Conservation (phyloP, 169 alveolate genomes). For the Plasmodium cynomolgi region DNA sequence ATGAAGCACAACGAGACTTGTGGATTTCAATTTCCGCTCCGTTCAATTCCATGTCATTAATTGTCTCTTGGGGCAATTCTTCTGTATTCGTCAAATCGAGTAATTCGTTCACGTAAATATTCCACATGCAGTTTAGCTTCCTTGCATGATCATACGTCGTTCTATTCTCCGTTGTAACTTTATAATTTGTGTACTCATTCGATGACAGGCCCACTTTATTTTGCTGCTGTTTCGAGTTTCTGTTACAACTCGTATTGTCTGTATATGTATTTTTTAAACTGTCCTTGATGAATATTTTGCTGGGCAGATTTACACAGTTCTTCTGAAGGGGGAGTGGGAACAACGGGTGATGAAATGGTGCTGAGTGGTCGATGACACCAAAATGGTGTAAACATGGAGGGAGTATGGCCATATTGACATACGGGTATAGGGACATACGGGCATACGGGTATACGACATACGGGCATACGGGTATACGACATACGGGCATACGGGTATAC, state of each 20-base stretch:
- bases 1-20: slow-evolving; percentile 64
- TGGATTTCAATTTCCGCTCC: slow-evolving; percentile 74
- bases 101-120: slow-evolving; percentile 58
- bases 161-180: slow-evolving; percentile 5
- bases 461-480: background rate
- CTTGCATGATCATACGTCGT: slow-evolving; percentile 62
- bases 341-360: background rate
- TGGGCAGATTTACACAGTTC: background rate
- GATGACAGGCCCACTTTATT: slow-evolving; percentile 59
- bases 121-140: slow-evolving; percentile 55
- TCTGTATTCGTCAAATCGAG: slow-evolving; percentile 8
- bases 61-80: slow-evolving; percentile 28
- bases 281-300: background rate
- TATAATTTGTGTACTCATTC: slow-evolving; percentile 39
- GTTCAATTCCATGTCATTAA: slow-evolving; percentile 70
- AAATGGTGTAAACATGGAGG: background rate
- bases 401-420: background rate
- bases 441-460: background rate
- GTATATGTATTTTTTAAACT: slow-evolving; percentile 11
- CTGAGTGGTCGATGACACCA: background rate
- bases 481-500: no score
- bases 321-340: background rate
- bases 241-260: background rate
- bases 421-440: background rate
- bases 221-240: background rate